Evolutionary conservation across 495 filamentous ascomycete genomes (phyloP).

Genomic region (Bacidia rubella): DNA sequence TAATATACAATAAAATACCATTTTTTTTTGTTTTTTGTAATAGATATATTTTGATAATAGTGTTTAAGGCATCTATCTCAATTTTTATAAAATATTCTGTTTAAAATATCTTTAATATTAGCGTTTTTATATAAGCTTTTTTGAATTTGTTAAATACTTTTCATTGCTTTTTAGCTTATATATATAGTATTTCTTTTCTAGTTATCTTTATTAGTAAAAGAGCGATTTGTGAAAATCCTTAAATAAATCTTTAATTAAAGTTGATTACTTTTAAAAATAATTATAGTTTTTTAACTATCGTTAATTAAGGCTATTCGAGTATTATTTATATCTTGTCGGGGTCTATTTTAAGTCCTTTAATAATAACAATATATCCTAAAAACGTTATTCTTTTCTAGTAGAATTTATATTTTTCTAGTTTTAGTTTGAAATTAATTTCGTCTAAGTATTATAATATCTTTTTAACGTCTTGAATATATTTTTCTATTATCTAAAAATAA

Average conservation of each 20-base stretch:
- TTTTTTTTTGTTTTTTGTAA: conserved; percentile 7
- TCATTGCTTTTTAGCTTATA: conserved; percentile 7
- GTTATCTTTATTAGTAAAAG: conserved; percentile 7
- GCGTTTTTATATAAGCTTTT: conserved; percentile 2
- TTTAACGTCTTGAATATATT: conserved; percentile 3
- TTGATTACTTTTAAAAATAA: conserved; percentile 16
- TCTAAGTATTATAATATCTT: conserved; percentile 1
- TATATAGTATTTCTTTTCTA: conserved; percentile 11
- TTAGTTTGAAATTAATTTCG: conserved; percentile 18
- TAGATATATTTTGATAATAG: conserved; percentile 9
- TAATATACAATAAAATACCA: conserved; percentile 11
- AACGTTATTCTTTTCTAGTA: conserved; percentile 20
- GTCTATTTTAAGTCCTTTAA: conserved; percentile 20
- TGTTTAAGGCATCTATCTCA: conserved; percentile 13
- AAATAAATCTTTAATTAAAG: conserved; percentile 17
- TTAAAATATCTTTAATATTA: conserved; percentile 11
- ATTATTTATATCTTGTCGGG: conserved; percentile 16
- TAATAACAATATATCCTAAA: conserved; percentile 21
- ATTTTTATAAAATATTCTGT: conserved; percentile 6
- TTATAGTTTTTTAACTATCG: conserved; percentile 13
- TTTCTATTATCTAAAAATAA: neutral
- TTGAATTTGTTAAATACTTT: conserved; percentile 11
- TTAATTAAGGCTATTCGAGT: conserved; percentile 14
- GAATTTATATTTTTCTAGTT: conserved; percentile 24
- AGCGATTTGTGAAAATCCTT: conserved; percentile 9